A percentile compares a stretch with the other conserved stretches of the same genome.
Conservation (phyloP, 1,139 yeast genomes). For the Yamadazyma songkhlaensis region DNA sequence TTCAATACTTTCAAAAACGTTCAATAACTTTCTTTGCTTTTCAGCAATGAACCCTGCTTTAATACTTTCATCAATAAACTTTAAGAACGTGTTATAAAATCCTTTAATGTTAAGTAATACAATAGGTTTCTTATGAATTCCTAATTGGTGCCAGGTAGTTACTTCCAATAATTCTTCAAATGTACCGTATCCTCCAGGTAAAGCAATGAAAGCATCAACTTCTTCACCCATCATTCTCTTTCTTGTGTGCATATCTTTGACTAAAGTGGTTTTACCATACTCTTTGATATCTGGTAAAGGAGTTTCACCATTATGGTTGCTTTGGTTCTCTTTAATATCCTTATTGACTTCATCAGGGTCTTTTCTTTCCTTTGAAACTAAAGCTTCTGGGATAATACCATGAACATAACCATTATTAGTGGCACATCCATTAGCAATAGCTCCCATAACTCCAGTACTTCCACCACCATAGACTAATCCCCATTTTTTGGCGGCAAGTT, state of each 20-base stretch:
- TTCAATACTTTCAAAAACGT: slow-evolving; percentile 64
- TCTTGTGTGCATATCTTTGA: slow-evolving; percentile 87
- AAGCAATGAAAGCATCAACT: slow-evolving; percentile 83
- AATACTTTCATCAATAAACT: slow-evolving; percentile 56
- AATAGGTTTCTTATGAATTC: slow-evolving; percentile 80
- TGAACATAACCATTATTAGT: slow-evolving; percentile 71
- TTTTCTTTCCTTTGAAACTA: slow-evolving; percentile 71
- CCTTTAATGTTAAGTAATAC: slow-evolving; percentile 77
- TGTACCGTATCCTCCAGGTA: slow-evolving; percentile 94
- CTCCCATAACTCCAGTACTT: slow-evolving; percentile 83
- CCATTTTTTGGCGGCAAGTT: slow-evolving; percentile 59
- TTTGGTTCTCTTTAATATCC: slow-evolving; percentile 42
- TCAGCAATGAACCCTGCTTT: slow-evolving; percentile 65
- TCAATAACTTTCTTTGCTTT: slow-evolving; percentile 65
- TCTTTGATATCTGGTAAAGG: slow-evolving; percentile 60
- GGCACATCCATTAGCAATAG: slow-evolving; percentile 72
- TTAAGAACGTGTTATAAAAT: slow-evolving; percentile 68
- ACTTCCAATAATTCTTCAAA: slow-evolving; percentile 88
- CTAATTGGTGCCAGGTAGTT: slow-evolving; percentile 84
- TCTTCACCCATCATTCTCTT: slow-evolving; percentile 84
- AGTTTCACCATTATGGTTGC: slow-evolving; percentile 56
- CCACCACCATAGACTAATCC: slow-evolving; percentile 93
- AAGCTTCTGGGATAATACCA: slow-evolving; percentile 83
- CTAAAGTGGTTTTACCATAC: slow-evolving; percentile 79
- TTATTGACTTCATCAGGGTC: slow-evolving; percentile 44